phyloP scores from a whole-genome alignment of 768 basidiomycete genomes.

The Tricholoma sp. region DNA sequence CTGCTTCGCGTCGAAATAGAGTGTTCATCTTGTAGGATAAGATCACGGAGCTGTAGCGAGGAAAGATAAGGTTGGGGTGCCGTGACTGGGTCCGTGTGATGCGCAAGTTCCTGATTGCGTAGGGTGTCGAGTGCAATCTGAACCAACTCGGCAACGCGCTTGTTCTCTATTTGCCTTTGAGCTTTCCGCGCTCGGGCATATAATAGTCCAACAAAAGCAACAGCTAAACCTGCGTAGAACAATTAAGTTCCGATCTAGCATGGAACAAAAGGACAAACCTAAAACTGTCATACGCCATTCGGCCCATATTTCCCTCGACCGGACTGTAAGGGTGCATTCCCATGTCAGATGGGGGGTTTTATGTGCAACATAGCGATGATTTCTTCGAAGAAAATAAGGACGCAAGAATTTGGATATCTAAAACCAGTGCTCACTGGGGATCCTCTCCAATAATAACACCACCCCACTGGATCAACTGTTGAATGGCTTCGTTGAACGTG shows the following conservation, averaged over 20 bases:
- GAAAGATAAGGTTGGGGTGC: conserved; percentile 74
- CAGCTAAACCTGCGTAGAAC: conserved; percentile 1
- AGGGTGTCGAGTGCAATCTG: conserved; percentile 76
- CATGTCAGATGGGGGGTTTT: conserved; percentile 62
- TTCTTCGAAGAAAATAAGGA: conserved; percentile 35
- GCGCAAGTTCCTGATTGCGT: conserved; percentile 75
- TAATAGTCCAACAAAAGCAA: conserved; percentile 8
- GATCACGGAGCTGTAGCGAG: conserved; percentile 82
- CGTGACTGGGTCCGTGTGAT: conserved; percentile 77
- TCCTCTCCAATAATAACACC: conserved; percentile 65
- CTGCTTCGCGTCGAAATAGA: conserved; percentile 58
- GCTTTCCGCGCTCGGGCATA: conserved; percentile 32
- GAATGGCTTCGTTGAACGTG: conserved; percentile 74
- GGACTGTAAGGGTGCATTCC: conserved; percentile 62
- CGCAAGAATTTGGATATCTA: conserved; percentile 6
- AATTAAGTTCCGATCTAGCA: conserved; percentile 4
- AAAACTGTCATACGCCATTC: conserved; percentile 62
- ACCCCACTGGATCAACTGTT: conserved; percentile 70
- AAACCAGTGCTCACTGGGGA: conserved; percentile 44
- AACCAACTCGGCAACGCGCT: conserved; percentile 68
- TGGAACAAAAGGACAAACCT: conserved; percentile 37
- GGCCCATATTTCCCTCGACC: conserved; percentile 59
- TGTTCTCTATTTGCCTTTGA: conserved; percentile 50
- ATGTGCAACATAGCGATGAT: conserved; percentile 71
- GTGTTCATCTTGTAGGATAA: conserved; percentile 77